Conservation (phyloP, 2,329 filamentous ascomycete genomes). For the Phialophora chinensis region DNA sequence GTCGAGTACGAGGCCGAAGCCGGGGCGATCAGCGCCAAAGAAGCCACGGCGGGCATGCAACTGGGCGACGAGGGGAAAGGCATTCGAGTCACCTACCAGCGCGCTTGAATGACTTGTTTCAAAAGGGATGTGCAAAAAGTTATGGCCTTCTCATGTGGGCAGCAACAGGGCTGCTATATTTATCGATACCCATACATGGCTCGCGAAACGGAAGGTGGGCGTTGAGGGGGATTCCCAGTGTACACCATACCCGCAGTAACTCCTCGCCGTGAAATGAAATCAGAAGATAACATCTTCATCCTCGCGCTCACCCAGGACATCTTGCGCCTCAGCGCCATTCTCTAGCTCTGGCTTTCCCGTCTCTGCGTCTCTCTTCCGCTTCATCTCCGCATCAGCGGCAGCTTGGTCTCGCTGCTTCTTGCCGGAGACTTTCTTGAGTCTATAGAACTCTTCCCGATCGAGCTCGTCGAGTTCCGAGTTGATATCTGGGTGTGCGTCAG, state of each 20-base stretch:
- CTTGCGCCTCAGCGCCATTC: slow-evolving; percentile 54
- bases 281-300: slow-evolving; percentile 88
- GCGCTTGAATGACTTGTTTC: slow-evolving; percentile 64
- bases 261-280: slow-evolving; percentile 2
- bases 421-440: slow-evolving; percentile 89
- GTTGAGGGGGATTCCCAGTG: slow-evolving; percentile 18
- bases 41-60: slow-evolving; percentile 84
- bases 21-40: slow-evolving; percentile 90
- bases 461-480: slow-evolving; percentile 98
- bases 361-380: slow-evolving; percentile 51
- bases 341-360: slow-evolving; percentile 42
- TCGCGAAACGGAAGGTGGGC: slow-evolving; percentile 18
- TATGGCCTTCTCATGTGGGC: slow-evolving; percentile 5
- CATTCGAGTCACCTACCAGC: slow-evolving; percentile 96
- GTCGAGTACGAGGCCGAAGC: slow-evolving; percentile 93
- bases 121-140: slow-evolving; percentile 15
- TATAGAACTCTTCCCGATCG: slow-evolving; percentile 97
- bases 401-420: slow-evolving; percentile 82
- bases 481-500: slow-evolving; percentile 67
- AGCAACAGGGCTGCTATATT: slow-evolving; percentile 12
- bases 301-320: slow-evolving; percentile 76
- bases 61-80: slow-evolving; percentile 75
- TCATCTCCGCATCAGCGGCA: slow-evolving; percentile 72
- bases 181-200: slow-evolving; percentile 35
- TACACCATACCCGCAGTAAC: slow-evolving; percentile 13